Evolutionary conservation across 805 yeast species (phyloP).

Genomic region (Metschnikowia orientalis): DNA sequence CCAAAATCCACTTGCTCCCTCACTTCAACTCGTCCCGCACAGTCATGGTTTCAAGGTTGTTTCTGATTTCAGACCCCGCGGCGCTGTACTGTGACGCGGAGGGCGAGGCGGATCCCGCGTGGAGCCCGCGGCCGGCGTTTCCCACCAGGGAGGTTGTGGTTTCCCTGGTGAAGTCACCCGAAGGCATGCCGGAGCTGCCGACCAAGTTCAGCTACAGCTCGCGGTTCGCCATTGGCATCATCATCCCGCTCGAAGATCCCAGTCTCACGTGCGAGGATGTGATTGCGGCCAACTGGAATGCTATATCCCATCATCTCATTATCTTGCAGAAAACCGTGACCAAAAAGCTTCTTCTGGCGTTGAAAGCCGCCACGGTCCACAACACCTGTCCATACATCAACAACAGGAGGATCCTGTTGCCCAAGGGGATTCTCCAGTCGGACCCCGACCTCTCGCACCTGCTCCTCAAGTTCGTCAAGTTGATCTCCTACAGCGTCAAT

Average conservation of each 20-base stretch:
- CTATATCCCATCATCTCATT: slow-evolving; percentile 37
- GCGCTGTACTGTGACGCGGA: slow-evolving; percentile 5
- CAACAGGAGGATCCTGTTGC: slow-evolving; percentile 36
- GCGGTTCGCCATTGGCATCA: slow-evolving; percentile 46
- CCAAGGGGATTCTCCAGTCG: slow-evolving; percentile 35
- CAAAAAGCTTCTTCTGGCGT: slow-evolving; percentile 31
- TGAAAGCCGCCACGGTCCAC: slow-evolving; percentile 18
- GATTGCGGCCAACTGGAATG: slow-evolving; percentile 48
- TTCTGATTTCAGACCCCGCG: slow-evolving; percentile 32
- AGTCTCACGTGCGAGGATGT: slow-evolving; percentile 33
- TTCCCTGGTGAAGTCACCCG: background rate
- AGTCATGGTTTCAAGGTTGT: slow-evolving; percentile 43
- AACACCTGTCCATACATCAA: slow-evolving; percentile 22
- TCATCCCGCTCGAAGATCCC: slow-evolving; percentile 42
- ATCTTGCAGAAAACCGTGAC: slow-evolving; percentile 37
- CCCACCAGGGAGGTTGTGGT: slow-evolving; percentile 23
- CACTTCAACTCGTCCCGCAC: slow-evolving; percentile 31
- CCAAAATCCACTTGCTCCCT: slow-evolving; percentile 48
- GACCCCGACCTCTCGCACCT: slow-evolving; percentile 41
- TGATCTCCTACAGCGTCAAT: slow-evolving; percentile 38
- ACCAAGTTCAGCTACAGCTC: slow-evolving; percentile 19
- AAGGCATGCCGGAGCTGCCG: slow-evolving; percentile 3
- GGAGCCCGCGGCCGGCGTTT: slow-evolving; percentile 44
- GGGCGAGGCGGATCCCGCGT: slow-evolving; percentile 17
- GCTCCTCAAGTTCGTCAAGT: slow-evolving; percentile 33